phyloP scores from a whole-genome alignment of 1,139 yeast species.

The Yamadazyma kanchanaburiensis region DNA sequence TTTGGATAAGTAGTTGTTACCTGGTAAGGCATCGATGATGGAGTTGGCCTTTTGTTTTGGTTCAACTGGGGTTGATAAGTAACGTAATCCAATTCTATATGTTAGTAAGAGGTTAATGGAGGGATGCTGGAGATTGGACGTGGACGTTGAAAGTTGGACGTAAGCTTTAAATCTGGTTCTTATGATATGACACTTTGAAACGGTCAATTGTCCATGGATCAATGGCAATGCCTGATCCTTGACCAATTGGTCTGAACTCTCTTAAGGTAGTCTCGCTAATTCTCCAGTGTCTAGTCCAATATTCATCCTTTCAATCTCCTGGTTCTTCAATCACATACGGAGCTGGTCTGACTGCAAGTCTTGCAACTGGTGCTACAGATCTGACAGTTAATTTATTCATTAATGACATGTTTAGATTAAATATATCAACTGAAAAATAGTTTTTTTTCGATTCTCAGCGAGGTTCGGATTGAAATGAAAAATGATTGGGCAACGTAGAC shows the following conservation, averaged over 20 bases:
- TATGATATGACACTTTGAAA: too few relatives aligned
- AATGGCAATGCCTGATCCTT: too few relatives aligned
- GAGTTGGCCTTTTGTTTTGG: slow-evolving; percentile 92
- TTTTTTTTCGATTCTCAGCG: slow-evolving; percentile 14
- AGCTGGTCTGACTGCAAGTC: slow-evolving; percentile 43
- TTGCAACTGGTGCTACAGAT: slow-evolving; percentile 37
- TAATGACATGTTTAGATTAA: slow-evolving; percentile 31
- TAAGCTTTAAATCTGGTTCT: too few relatives aligned
- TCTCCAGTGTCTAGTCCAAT: background rate
- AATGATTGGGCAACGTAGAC: slow-evolving; percentile 34
- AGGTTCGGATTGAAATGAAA: slow-evolving; percentile 20
- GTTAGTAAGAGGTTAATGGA: slow-evolving; percentile 16
- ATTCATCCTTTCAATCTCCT: too few relatives aligned
- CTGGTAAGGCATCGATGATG: slow-evolving; percentile 90
- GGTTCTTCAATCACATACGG: slow-evolving; percentile 45
- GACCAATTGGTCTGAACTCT: too few relatives aligned
- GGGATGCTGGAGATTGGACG: too few relatives aligned
- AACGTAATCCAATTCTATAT: slow-evolving; percentile 58
- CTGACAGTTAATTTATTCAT: slow-evolving; percentile 47
- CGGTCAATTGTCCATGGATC: too few relatives aligned
- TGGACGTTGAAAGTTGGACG: too few relatives aligned
- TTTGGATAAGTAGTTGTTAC: slow-evolving; percentile 82
- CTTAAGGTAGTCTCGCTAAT: background rate
- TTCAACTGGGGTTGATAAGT: slow-evolving; percentile 64
- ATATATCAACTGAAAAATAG: slow-evolving; percentile 8